Percentiles rank a stretch among this genome's conserved stretches.
Conservation (phyloP, 2,329 filamentous ascomycete species). For the Coniella vitis region DNA sequence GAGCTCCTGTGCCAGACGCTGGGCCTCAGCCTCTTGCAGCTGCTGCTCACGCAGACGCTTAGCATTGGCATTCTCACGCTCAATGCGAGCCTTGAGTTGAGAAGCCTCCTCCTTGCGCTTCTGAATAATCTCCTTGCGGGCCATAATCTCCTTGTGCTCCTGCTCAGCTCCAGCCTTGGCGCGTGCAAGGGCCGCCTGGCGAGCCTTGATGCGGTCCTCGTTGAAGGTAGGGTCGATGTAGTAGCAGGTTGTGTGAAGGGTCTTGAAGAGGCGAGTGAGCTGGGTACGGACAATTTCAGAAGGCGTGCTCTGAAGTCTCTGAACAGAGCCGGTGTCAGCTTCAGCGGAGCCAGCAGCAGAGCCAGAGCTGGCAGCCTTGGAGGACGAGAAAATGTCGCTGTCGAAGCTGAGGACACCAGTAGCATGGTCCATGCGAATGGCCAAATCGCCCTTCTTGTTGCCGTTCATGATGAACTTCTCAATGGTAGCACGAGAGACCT, state of each 20-base stretch:
- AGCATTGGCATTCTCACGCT: slow-evolving; percentile 85
- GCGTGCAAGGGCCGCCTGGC: slow-evolving; percentile 70
- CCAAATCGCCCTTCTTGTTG: slow-evolving; percentile 98
- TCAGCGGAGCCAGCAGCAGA: slow-evolving; percentile 83
- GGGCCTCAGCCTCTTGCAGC: slow-evolving; percentile 81
- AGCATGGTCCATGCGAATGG: slow-evolving; percentile 92
- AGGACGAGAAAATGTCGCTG: slow-evolving; percentile 94
- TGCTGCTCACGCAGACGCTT: slow-evolving; percentile 83
- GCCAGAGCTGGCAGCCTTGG: slow-evolving; percentile 83
- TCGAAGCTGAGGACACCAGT: slow-evolving; percentile 95
- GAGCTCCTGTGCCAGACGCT: slow-evolving; percentile 86
- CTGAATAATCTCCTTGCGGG: slow-evolving; percentile 84
- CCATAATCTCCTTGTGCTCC: slow-evolving; percentile 80
- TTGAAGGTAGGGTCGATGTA: slow-evolving; percentile 91
- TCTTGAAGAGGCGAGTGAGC: slow-evolving; percentile 83
- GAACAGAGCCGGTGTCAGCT: slow-evolving; percentile 73
- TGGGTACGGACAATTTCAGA: slow-evolving; percentile 96
- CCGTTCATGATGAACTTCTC: slow-evolving; percentile 99
- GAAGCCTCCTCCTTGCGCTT: slow-evolving; percentile 97
- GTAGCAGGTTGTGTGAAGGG: slow-evolving; percentile 87
- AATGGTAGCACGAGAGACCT: slow-evolving; percentile 82
- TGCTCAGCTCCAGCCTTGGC: slow-evolving; percentile 84
- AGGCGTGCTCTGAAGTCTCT: slow-evolving; percentile 94
- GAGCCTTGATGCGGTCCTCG: slow-evolving; percentile 70
- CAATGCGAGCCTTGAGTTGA: slow-evolving; percentile 77